phyloP scores from a whole-genome alignment of 2,329 filamentous ascomycete genomes.

The Albifimbria verrucaria region DNA sequence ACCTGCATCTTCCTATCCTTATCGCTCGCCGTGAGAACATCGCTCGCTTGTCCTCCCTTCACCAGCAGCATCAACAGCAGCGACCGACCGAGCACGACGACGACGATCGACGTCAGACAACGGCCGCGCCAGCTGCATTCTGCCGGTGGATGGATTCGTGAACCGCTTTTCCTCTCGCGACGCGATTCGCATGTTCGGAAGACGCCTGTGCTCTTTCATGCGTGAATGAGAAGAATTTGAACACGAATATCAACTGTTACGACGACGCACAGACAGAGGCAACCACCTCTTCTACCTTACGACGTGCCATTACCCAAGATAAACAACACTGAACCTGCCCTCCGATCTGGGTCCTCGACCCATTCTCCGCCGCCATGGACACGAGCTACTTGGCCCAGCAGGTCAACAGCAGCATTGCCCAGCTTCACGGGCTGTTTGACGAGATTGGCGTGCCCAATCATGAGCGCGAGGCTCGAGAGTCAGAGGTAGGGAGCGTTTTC shows the following conservation, averaged over 20 bases:
- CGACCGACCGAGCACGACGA: no score
- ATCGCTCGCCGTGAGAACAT: background rate
- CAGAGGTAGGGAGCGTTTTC: slow-evolving; percentile 65
- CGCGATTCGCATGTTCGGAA: background rate
- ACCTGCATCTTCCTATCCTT: background rate
- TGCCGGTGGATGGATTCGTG: background rate
- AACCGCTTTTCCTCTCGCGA: background rate
- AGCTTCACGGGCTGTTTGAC: slow-evolving; percentile 92
- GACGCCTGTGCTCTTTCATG: background rate
- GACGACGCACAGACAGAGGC: background rate
- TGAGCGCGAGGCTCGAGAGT: slow-evolving; percentile 86
- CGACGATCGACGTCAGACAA: background rate
- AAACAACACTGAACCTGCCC: background rate
- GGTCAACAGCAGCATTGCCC: slow-evolving; percentile 88
- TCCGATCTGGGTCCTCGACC: no score
- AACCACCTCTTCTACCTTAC: background rate
- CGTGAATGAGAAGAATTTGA: background rate
- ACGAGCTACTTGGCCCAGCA: slow-evolving; percentile 91
- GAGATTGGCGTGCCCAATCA: slow-evolving; percentile 94
- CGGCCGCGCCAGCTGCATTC: no score
- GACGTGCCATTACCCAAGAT: background rate
- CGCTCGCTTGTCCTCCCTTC: background rate
- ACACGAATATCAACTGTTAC: background rate
- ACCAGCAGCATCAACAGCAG: background rate
- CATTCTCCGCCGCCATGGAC: slow-evolving; percentile 61